Base-by-base conservation (phyloP, 148 eudicot genomes). In the Oxyria digyna region DNA sequence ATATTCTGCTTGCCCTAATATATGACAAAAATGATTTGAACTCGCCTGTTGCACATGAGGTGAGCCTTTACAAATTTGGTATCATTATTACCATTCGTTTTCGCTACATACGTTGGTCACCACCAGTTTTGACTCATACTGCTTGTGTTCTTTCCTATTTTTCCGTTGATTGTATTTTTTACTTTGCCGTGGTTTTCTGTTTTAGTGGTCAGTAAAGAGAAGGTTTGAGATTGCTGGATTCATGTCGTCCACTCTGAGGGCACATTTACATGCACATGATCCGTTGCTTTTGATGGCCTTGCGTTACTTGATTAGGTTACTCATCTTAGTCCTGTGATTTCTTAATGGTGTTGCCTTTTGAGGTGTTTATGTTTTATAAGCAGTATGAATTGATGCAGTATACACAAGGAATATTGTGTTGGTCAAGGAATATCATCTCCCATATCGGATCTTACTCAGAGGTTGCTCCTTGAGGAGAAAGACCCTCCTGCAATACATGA, bases 401-500 rank as follows among this genome's bases (percentile, higher is more conserved):
- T 94, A 75, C 98, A 94, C 74, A 90, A 90, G 78, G 97, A 84
- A 67, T 90, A 77, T 75, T 90, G 97, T 84, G 79, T 87, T 66
- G 87, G 86, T 71, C 96, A 94, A 81, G 97, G 96, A 78, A 78
- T 87, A 67, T 75, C 84, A 12, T 90, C 98, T 63, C 96, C 97
- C 69, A 86, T 94, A 69, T 77, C 97, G 43, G 87, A 94, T 87
- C 98, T 94, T 67, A 88, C 91, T 67, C 87, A 86, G 79, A 90
- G 98, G 75, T 80, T 94, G 81, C 97, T 94, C 62, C 87, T 90
- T 67, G 97, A 90, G 81, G 98, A 94, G 48, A 91, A 79, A 79
- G 98, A 94, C 67, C 85, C 89, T 23, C 85, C 90, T 75, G 89
- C 96, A 67, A 86, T 80, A 72, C 87, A 83, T 3, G 89, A 83